Evolutionary conservation across 768 basidiomycete genomes (phyloP), one percentile per base, ranked within the genome.

Genomic region (Cyathus striatus): DNA sequence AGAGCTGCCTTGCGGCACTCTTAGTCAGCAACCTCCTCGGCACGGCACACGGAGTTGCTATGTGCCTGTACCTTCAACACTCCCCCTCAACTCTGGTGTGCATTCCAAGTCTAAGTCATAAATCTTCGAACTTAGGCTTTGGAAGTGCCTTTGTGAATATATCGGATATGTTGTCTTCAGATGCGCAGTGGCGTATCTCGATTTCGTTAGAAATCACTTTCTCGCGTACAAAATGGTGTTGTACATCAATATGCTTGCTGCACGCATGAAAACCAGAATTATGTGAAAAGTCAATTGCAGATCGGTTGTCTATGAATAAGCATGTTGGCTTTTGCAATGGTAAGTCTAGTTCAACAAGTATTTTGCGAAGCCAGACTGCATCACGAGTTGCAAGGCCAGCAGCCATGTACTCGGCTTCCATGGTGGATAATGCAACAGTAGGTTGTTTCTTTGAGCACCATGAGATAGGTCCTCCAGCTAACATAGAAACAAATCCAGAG

Each of bases 401-500:
- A 12, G 41, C 41, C n/a, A 42, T 27, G 33, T 30, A 42, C 26
- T 42, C 41, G 16, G 41, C 41, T 21, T 42, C 41, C 16, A 27
- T 42, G 6, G 41, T 42, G 7, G 41, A 42, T 20, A 42, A 22
- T 32, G 26, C 21, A 13, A 42, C 2, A 26, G 33, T 10, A 2
- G 23, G 7, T 22, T 42, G 41, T 13, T 24, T n/a, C 25, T 42
- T 42, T 2, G 4, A 24, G 3, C 10, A n/a, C 41, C 41, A 42
- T 9, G n/a, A n/a, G 9, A 42, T 20, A 14, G 26, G 25, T 12
- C 30, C 16, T 12, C 30, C 30, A 32, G 12, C 30, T 32, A 32
- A 12, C 30, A 32, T 12, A 16, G 16, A 32, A 16, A 32, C 30
- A 32, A 12, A 32, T 2, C 30, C 30, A 3, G 4, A 32, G 16